Conservation (phyloP, 352 stramenopile genomes). For the Pythium phragmitis region DNA sequence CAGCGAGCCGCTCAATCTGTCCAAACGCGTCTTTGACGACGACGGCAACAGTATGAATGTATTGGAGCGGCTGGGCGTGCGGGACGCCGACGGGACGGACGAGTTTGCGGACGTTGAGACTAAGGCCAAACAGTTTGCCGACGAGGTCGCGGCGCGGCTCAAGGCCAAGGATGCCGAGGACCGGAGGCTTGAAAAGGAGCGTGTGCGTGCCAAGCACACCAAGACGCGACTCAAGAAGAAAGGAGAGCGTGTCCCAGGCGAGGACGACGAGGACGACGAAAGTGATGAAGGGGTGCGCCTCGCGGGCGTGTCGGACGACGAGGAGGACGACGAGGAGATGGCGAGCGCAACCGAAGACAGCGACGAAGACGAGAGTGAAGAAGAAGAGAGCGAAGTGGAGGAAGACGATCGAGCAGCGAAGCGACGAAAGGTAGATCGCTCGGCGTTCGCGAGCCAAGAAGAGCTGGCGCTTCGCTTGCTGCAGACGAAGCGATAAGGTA, state of each 20-base stretch:
- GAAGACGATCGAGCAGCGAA: conserved; percentile 22
- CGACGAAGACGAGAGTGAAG: conserved; percentile 17
- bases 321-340: conserved; percentile 35
- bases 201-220: conserved; percentile 86
- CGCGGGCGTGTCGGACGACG: conserved; percentile 25
- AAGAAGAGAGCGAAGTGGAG: conserved; percentile 28
- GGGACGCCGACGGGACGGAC: conserved; percentile 30
- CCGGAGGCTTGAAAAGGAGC: conserved; percentile 79
- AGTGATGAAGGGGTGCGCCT: conserved; percentile 24
- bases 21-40: conserved; percentile 94
- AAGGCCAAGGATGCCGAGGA: conserved; percentile 82
- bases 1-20: conserved; percentile 55
- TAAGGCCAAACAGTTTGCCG: conserved; percentile 61
- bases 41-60: conserved; percentile 84
- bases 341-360: conserved; percentile 35
- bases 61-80: conserved; percentile 57
- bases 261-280: conserved; percentile 31
- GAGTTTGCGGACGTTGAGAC: conserved; percentile 68
- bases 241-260: conserved; percentile 43
- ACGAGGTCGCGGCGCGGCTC: conserved; percentile 63
- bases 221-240: conserved; percentile 88
- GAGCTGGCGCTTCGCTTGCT: conserved; percentile 77
- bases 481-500: conserved; percentile 43
- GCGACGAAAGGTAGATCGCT: conserved; percentile 44
- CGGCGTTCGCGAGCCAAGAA: conserved; percentile 67